These are phyloP conservation scores for Boletus eberwhitei DNA, from an alignment of 768 basidiomycete species.

Conservation along the genomic window DNA sequence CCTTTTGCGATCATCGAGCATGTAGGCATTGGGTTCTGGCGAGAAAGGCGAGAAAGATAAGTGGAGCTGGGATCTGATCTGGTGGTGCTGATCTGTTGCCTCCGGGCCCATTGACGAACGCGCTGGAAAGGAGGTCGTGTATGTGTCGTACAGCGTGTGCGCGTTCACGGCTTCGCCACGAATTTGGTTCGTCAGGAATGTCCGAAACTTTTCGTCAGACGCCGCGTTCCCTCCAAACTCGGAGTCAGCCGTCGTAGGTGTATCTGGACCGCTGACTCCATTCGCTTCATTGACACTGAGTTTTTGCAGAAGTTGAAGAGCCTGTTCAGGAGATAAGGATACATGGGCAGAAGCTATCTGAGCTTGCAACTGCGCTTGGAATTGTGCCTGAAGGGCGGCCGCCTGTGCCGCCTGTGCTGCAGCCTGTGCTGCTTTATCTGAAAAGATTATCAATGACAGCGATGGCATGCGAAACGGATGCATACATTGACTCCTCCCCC, in stretches of 20 bases:
- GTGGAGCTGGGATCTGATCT: constrained; percentile 16
- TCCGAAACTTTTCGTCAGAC: constrained; percentile 24
- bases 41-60: constrained; percentile 72
- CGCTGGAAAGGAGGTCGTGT: constrained; percentile 14
- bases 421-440: constrained; percentile 89
- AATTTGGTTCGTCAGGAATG: constrained; percentile 20
- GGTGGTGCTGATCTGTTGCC: constrained; percentile 17
- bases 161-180: constrained; percentile 12
- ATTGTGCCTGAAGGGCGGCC: constrained; percentile 56
- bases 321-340: constrained; percentile 56
- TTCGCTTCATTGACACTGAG: constrained; percentile 43
- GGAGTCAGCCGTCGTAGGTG: constrained; percentile 2
- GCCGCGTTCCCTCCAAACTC: constrained; percentile 16
- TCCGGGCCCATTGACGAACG: constrained; percentile 15
- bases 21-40: constrained; percentile 60
- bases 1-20: constrained; percentile 34
- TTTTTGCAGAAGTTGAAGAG: constrained; percentile 58
- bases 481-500: constrained; percentile 90
- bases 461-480: background rate
- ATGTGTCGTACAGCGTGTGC: constrained; percentile 22
- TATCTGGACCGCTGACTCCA: constrained; percentile 15
- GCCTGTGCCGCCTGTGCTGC: constrained; percentile 82
- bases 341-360: constrained; percentile 26
- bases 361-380: constrained; percentile 37
- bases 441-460: constrained; percentile 4